Evolutionary conservation across 257 asterid genomes (phyloP), one percentile per base, ranked within the genome.

Genomic region (Linaria vulgaris): DNA sequence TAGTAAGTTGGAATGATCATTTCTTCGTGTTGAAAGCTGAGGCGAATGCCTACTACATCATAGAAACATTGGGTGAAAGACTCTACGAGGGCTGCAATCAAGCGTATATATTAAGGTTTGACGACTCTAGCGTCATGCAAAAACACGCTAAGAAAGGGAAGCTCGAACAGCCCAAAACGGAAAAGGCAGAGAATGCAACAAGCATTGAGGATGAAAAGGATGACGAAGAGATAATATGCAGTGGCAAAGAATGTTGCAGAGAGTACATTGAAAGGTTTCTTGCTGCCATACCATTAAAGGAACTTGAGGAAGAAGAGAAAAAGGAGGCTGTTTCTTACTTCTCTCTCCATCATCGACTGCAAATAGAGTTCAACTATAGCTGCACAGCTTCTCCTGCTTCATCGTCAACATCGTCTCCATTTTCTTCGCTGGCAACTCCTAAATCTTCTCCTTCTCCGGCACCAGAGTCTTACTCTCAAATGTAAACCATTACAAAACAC

Each of bases 1-100:
- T 82, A n/a, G 82, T 87, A 17, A 84, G 95, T 13, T 87, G 95
- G 95, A 80, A 87, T 10, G 94, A 87, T 50, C 96, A 88, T 80
- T 83, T 88, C 78, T 83, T 85, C 56, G 88, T 85, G 67, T 48
- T 88, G 80, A 88, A 85, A 59, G 80, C 62, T 13, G 94, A 88
- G 66, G 57, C 45, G 0, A 30, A 81, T 13, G 80, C 85, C 24
- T 81, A 77, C 46, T 81, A 83, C 73, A 78, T 85, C 59, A 78
- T 88, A 24, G 91, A 88, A 67, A 81, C 94, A 0, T 78, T 88
- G 67, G 96, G 96, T 1, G 94, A 80, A 73, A 73, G 96, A 75
- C 82, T 85, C 3, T 73, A 23, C 30, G 94, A 83, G 76, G 87
- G 94, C 57, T 88, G 96, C 75, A 51, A 67, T 19, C 90, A 78